Base-by-base conservation (phyloP, 306 rosid species). In the Fragaria iinumae region DNA sequence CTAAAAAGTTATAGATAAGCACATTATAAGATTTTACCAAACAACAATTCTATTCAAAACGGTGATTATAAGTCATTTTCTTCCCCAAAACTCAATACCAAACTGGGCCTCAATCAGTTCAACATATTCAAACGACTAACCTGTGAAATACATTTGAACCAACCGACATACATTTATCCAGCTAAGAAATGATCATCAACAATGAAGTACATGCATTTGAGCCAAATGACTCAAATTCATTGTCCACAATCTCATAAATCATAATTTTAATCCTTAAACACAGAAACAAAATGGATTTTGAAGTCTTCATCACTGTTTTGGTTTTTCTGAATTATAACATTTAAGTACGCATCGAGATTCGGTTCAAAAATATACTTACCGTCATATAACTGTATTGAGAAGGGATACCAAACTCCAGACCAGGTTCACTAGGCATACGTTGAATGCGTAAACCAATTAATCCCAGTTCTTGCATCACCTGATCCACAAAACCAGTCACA, bases 381-480 rank as follows among this genome's bases (percentile, higher is more conserved):
- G 97, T 89, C 99, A 95, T 92, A 83, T 95, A 92, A 91, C 84
- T 81, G 83, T 95, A 92, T 49, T 83, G 92, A 82, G 99, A 90
- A 82, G 97, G 99, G 80, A 90, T 88, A 48, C 97, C 99, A 86
- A 92, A 95, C 81, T 92, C 99, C 63, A 84, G 80, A 84, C 50
- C 92, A 83, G 97, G 71, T 78, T 95, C 99, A 75, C 75, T 92
- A 43, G 99, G 92, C 99, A 95, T 95, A 55, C 97, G 96, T 77
- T 95, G 99, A 89, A 95, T 95, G 71, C 97, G 92, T 85, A 95
- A 84, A 55, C 99, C 97, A 73, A 95, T 85, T 79, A 95, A 83
- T 56, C 97, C 97, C 59, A 95, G 80, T 78, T 95, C 99, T 86
- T 90, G 97, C 97, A 95, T 92, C 82, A 95, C 97, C 99, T 95